Percentiles rank a stretch among this genome's conserved stretches.
These are phyloP conservation scores for Didymella sp. DNA, from an alignment of 2,329 filamentous ascomycete genomes.

Conservation along the genomic window DNA sequence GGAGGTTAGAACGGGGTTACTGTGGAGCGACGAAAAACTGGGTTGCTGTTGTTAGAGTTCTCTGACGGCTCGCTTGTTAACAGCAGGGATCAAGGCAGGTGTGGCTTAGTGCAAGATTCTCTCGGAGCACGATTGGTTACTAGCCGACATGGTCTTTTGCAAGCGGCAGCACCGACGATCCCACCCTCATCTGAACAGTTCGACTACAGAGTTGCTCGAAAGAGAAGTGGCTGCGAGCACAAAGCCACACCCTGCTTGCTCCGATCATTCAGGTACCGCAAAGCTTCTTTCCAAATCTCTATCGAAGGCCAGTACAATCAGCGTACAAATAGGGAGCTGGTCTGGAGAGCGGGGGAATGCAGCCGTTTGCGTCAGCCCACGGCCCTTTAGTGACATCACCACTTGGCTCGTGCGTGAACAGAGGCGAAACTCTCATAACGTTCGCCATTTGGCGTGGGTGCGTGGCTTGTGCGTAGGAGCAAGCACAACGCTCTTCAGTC, in stretches of 20 bases:
- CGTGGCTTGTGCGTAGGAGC: slow-evolving; percentile 16
- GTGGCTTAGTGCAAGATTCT: slow-evolving; percentile 17
- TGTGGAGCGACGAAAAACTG: slow-evolving; percentile 17
- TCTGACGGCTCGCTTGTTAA: slow-evolving; percentile 29
- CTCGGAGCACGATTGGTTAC: slow-evolving; percentile 27
- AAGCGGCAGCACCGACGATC: slow-evolving; percentile 34
- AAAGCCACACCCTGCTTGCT: slow-evolving; percentile 26
- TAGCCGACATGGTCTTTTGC: slow-evolving; percentile 34
- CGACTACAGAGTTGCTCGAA: slow-evolving; percentile 27
- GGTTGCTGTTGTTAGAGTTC: slow-evolving; percentile 14
- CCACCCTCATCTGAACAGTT: slow-evolving; percentile 26
- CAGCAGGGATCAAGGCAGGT: slow-evolving; percentile 24
- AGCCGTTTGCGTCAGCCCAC: slow-evolving; percentile 17
- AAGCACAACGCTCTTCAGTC: slow-evolving; percentile 2
- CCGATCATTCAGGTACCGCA: slow-evolving; percentile 33
- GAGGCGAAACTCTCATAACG: slow-evolving; percentile 10
- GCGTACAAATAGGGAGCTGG: background rate
- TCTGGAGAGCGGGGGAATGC: slow-evolving; percentile 6
- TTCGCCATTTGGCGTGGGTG: slow-evolving; percentile 11
- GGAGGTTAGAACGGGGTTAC: slow-evolving; percentile 18
- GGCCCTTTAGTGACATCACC: slow-evolving; percentile 14
- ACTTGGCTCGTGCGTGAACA: slow-evolving; percentile 18
- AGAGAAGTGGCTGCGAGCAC: slow-evolving; percentile 23
- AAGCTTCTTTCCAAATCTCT: slow-evolving; percentile 6
- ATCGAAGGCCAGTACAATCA: background rate